Conservation (phyloP, 2,329 filamentous ascomycete species). For the Neofusicoccum kwambonambiense region DNA sequence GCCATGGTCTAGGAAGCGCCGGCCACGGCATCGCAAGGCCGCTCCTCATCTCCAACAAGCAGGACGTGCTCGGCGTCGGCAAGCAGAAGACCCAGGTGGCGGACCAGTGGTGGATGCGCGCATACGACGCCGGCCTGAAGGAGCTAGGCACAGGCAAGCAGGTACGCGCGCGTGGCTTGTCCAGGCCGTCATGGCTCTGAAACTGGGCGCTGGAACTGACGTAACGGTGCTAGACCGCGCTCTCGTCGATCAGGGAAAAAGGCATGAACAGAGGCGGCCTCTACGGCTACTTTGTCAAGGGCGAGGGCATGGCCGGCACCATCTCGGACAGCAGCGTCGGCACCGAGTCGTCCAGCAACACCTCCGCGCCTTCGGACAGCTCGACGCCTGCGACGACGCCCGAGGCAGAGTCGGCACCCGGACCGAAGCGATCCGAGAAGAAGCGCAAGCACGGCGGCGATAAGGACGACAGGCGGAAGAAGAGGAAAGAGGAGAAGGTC, state of each 20-base stretch:
- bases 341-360: not conserved
- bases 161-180: slow-evolving; percentile 36
- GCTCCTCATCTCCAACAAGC: slow-evolving; percentile 78
- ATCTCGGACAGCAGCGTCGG: slow-evolving; percentile 34
- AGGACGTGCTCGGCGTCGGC: slow-evolving; percentile 77
- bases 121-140: slow-evolving; percentile 87
- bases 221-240: slow-evolving; percentile 52
- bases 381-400: slow-evolving; percentile 18
- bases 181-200: not conserved
- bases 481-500: slow-evolving; percentile 20
- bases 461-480: slow-evolving; percentile 22
- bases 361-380: slow-evolving; percentile 18
- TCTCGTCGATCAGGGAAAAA: slow-evolving; percentile 47
- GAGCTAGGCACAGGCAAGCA: slow-evolving; percentile 64
- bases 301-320: slow-evolving; percentile 74
- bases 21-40: slow-evolving; percentile 77
- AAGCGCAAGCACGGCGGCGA: slow-evolving; percentile 30
- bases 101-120: slow-evolving; percentile 97
- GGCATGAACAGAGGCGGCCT: slow-evolving; percentile 56
- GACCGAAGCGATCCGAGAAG: slow-evolving; percentile 1
- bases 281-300: slow-evolving; percentile 82
- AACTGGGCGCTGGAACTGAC: not conserved
- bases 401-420: not conserved
- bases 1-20: slow-evolving; percentile 80
- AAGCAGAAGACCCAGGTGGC: slow-evolving; percentile 63